phyloP scores from a whole-genome alignment of 2,329 filamentous ascomycete species.

The Aureobasidium sp. region DNA sequence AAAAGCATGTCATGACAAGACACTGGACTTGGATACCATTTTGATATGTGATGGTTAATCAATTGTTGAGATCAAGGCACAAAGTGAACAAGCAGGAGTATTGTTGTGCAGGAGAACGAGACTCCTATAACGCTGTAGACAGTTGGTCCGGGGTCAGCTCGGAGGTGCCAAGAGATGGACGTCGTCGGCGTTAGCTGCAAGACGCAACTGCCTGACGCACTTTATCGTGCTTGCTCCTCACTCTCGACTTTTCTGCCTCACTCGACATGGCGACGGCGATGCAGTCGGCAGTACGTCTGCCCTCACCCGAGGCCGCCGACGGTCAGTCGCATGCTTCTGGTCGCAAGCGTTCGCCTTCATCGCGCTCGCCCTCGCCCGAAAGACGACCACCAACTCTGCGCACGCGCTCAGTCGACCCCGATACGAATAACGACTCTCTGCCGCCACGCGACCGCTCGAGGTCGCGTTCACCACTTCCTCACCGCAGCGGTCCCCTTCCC shows the following conservation, averaged over 20 bases:
- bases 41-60: background rate
- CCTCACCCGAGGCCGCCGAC: constrained; percentile 16
- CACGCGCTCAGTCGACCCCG: constrained; percentile 18
- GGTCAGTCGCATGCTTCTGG: constrained; percentile 12
- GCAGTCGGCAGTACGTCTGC: constrained; percentile 17
- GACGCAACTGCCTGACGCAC: background rate
- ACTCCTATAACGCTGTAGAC: background rate
- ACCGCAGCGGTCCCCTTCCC: constrained; percentile 34
- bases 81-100: background rate
- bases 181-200: constrained; percentile 2
- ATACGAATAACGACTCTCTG: background rate
- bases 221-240: background rate
- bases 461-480: constrained; percentile 19
- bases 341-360: constrained; percentile 29
- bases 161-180: background rate
- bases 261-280: constrained; percentile 16
- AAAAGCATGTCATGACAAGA: background rate
- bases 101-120: background rate
- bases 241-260: background rate
- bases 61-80: background rate
- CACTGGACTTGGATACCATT: constrained; percentile 5
- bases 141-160: constrained; percentile 5
- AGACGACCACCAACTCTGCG: constrained; percentile 28
- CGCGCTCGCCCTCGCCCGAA: constrained; percentile 30
- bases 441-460: constrained; percentile 19